Conservation (phyloP, 352 stramenopile species). For the Pythium vanterpoolii region DNA sequence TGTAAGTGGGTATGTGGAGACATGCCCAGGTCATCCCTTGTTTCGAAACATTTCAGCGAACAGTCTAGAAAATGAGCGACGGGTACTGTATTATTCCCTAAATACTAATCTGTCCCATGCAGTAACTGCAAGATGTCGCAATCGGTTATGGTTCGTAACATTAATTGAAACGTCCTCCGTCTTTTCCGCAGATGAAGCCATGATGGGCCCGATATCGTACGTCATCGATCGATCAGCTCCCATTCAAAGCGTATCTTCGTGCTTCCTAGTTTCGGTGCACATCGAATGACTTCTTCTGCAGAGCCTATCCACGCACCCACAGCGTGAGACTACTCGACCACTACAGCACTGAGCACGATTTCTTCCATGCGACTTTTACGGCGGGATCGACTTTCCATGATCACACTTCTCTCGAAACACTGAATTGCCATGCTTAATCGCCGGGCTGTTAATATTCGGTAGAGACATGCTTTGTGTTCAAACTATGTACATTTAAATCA, state of each 20-base stretch:
- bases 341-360: not conserved
- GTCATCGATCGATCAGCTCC: not conserved
- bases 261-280: too few species aligned
- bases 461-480: too few species aligned
- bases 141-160: constrained; percentile 1
- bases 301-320: too few species aligned
- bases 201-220: not conserved
- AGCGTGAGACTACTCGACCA: not conserved
- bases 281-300: too few species aligned
- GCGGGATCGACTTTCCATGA: too few species aligned
- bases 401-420: too few species aligned
- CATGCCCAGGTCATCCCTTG: not conserved
- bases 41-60: constrained; percentile 21
- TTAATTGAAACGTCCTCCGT: not conserved
- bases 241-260: not conserved
- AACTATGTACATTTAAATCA: too few species aligned
- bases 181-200: not conserved
- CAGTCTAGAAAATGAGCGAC: constrained; percentile 24
- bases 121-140: not conserved
- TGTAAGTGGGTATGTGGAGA: constrained; percentile 7
- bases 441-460: too few species aligned
- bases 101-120: not conserved
- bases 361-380: too few species aligned
- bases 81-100: not conserved
- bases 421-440: too few species aligned